Evolutionary conservation across 495 filamentous ascomycete genomes (phyloP), one percentile per base, ranked within the genome.

Genomic region (Penicillium egyptiacum): DNA sequence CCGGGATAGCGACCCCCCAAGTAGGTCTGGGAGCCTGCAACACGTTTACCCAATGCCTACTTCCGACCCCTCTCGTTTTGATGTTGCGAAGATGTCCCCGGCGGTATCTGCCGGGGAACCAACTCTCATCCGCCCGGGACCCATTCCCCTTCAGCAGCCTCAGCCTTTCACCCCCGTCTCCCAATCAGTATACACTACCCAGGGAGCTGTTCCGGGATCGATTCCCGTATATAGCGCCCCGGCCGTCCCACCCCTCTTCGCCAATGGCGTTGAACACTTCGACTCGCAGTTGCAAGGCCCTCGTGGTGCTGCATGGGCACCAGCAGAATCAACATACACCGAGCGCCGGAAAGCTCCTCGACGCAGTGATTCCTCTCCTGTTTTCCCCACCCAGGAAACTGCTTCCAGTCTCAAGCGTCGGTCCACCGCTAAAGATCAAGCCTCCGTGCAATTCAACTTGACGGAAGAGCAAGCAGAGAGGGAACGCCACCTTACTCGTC

Each of bases 41-140:
- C 72, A 79, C 41, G 72, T 81, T 65, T 68, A 77, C 73, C 84
- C 87, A 9, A 63, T 86, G 37, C 78, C 85, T 25, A 88, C 84
- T 20, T 77, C 77, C 11, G 87, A 89, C 63, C 82, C 82, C 4
- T 72, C 73, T 30, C 79, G 75, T 40, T 87, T 83, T 60, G 85
- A 87, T 50, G 80, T 74, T 56, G 71, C 67, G 22, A 65, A 69
- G 10, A 68, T 79, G 17, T 76, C 75, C 46, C 80, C 86, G 16
- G 68, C 72, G 41, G 73, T 75, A 35, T 57, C 72, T 66, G 49
- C 65, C 72, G 43, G 65, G 60, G 51, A 80, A 75, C 66, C 83
- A 73, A 78, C 74, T 6, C 58, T 72, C 19, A 63, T 78, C 43
- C 74, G 78, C 22, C 76, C 80, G 16, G 79, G 74, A 5, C 70